Evolutionary conservation across 2,329 filamentous ascomycete genomes (phyloP).

Genomic region (Lecanicillium sp.): DNA sequence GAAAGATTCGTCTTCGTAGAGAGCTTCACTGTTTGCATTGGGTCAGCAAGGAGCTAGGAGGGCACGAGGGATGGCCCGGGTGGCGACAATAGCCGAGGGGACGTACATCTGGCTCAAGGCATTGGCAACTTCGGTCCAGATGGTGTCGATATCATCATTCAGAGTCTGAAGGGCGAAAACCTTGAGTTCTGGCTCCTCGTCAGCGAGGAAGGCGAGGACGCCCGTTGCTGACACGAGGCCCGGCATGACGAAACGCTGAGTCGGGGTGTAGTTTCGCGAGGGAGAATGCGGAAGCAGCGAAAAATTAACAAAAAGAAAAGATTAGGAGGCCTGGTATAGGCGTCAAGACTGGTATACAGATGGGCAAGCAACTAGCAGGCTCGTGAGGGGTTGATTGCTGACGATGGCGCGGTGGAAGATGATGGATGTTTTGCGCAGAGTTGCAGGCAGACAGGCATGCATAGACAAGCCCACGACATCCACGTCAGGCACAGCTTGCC

Average conservation of each 20-base stretch:
- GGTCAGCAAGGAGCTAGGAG: constrained; percentile 12
- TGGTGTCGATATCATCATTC: constrained; percentile 91
- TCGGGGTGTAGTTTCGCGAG: not conserved
- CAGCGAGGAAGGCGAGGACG: constrained; percentile 88
- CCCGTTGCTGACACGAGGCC: constrained; percentile 90
- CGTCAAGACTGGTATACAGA: not conserved
- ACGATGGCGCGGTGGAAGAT: constrained; percentile 14
- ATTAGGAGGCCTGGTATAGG: not conserved
- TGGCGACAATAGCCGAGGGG: constrained; percentile 7
- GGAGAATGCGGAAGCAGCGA: not conserved
- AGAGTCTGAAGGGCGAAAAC: constrained; percentile 91
- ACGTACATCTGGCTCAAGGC: constrained; percentile 85
- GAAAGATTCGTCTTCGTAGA: constrained; percentile 95
- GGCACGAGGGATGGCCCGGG: not conserved
- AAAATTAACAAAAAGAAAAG: not conserved
- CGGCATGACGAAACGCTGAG: constrained; percentile 59
- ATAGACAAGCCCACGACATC: constrained; percentile 22
- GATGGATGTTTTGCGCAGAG: constrained; percentile 25
- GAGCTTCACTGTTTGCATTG: constrained; percentile 64
- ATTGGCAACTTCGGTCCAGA: constrained; percentile 96
- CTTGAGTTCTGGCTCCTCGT: constrained; percentile 90
- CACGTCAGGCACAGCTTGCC: constrained; percentile 40
- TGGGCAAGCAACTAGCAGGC: constrained; percentile 10
- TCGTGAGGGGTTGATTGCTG: constrained; percentile 12
- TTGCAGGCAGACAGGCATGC: constrained; percentile 20